phyloP scores from a whole-genome alignment of 495 filamentous ascomycete genomes.

The Talaromyces liani region DNA sequence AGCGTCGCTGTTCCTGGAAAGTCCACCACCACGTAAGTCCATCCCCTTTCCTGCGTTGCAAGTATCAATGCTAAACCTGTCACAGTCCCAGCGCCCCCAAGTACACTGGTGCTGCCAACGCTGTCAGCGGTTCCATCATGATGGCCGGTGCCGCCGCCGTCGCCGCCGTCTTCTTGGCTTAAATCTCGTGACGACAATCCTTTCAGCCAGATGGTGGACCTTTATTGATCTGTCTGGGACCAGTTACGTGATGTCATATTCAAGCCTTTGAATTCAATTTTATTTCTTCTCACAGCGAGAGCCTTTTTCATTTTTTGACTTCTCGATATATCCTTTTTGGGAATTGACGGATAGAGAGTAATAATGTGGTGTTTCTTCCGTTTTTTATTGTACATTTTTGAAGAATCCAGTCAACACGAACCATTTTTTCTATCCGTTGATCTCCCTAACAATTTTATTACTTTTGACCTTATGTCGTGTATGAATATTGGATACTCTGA shows the following conservation, averaged over 20 bases:
- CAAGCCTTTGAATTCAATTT: not conserved
- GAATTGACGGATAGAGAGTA: not conserved
- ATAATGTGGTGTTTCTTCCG: conserved; percentile 5
- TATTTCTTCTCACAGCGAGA: conserved; percentile 1
- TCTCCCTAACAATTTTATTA: not conserved
- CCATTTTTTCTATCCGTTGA: not conserved
- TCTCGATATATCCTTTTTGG: not conserved
- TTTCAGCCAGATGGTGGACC: not conserved
- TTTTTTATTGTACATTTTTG: conserved; percentile 3
- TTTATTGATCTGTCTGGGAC: not conserved
- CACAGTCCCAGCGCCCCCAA: conserved; percentile 25
- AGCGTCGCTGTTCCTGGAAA: conserved; percentile 16
- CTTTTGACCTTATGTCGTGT: not conserved
- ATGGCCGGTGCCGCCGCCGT: conserved; percentile 42
- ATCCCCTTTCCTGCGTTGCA: too few relatives aligned
- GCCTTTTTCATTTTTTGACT: not conserved
- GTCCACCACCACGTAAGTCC: conserved; percentile 23
- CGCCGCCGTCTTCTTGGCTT: conserved; percentile 48
- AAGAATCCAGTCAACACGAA: conserved; percentile 4
- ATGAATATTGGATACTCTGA: not conserved
- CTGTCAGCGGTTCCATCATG: conserved; percentile 39
- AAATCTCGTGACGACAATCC: conserved; percentile 18
- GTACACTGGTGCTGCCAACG: conserved; percentile 43
- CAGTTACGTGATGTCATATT: not conserved
- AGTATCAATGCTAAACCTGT: not conserved